Evolutionary conservation across 1,284 basidiomycete species (phyloP), one percentile per base, ranked within the genome.

Genomic region (Megacollybia platyphylla): DNA sequence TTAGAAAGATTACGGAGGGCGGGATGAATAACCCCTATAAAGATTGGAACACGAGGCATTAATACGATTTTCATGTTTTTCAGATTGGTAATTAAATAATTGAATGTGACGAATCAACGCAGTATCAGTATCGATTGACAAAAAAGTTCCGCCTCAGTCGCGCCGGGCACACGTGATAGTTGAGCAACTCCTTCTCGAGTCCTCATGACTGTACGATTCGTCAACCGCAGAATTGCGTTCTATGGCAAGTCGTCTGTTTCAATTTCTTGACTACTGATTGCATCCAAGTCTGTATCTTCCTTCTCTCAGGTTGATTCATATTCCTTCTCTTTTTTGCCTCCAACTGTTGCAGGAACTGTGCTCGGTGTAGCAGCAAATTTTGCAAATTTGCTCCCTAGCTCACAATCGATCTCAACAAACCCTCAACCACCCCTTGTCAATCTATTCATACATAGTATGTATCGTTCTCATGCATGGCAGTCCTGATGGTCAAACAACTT

Each of bases 351-450:
- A 69, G 68, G 62, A n/a, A 66, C 71, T 26, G 77, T 84, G 18
- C 68, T 87, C 4, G 84, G 84, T 6, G 57, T 87, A 30, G 62
- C 75, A 4, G 74, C 70, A 5, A 73, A 83, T 56, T 74, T 85
- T 52, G 79, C 75, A 1, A 67, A 49, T 43, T 55, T 79, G 34
- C 87, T 86, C 57, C 61, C 84, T 15, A 24, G 20, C 20, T 24
- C 20, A 24, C 20, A 24, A 24, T 24, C 20, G 20, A 24, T 24
- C 5, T 3, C 20, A 31, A 79, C 79, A 1, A 58, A 68, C 41
- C 56, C 78, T 20, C 74, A 79, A 52, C 43, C 73, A 64, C 4
- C 36, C 38, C 28, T 41, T 40, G 32, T 40, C 31, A 36, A 34
- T 18, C 46, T 13, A 29, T n/a, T 4, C 7, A 11, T 24, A 24